A percentile compares a stretch with the other conserved stretches of the same genome.
Evolutionary conservation across 2,329 filamentous ascomycete species (phyloP).

Genomic region (Aspergillus awamori): DNA sequence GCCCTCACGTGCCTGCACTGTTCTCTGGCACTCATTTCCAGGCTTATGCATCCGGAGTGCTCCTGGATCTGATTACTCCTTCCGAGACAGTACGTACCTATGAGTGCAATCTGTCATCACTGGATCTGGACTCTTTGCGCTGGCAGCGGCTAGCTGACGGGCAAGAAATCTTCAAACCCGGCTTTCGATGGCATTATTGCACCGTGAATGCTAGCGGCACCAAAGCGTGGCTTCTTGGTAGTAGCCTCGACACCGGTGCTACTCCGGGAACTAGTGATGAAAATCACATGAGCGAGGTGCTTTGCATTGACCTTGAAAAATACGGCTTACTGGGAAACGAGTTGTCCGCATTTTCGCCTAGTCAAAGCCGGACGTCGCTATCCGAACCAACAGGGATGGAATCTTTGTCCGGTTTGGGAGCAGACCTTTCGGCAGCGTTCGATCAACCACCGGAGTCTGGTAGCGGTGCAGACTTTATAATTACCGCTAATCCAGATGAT

Average conservation of each 20-base stretch:
- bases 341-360: slow-evolving; percentile 58
- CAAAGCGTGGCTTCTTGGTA: slow-evolving; percentile 95
- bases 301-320: slow-evolving; percentile 87
- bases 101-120: slow-evolving; percentile 85
- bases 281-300: slow-evolving; percentile 90
- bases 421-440: slow-evolving; percentile 83
- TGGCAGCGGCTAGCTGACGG: slow-evolving; percentile 97
- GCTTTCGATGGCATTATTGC: slow-evolving; percentile 98
- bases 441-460: slow-evolving; percentile 81
- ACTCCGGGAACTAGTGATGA: slow-evolving; percentile 74
- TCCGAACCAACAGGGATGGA: slow-evolving; percentile 58
- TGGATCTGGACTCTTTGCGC: slow-evolving; percentile 82
- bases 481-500: slow-evolving; percentile 83
- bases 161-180: slow-evolving; percentile 84
- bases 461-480: slow-evolving; percentile 85
- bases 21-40: slow-evolving; percentile 94
- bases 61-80: slow-evolving; percentile 93
- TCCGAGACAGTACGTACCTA: slow-evolving; percentile 82
- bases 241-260: slow-evolving; percentile 72
- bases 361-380: slow-evolving; percentile 50
- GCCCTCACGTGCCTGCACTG: slow-evolving; percentile 82
- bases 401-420: slow-evolving; percentile 68
- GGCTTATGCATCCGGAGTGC: slow-evolving; percentile 85
- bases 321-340: slow-evolving; percentile 89
- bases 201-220: slow-evolving; percentile 94